phyloP scores from a whole-genome alignment of 257 asterid species.

The Knoxia roxburghii region DNA sequence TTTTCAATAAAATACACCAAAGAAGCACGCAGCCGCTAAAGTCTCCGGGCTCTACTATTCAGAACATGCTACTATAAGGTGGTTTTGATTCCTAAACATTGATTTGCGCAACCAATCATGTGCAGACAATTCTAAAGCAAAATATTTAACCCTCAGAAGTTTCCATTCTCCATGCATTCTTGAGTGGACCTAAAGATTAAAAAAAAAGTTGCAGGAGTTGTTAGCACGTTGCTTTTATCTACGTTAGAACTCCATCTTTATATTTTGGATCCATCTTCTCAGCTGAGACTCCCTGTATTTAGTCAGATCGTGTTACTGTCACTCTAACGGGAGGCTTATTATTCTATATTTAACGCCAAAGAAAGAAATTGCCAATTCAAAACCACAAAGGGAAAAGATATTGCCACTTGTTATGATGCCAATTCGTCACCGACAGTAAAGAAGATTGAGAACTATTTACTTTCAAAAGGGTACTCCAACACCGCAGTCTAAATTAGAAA shows the following conservation, averaged over 20 bases:
- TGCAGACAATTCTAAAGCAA: not conserved
- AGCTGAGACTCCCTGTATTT: not conserved
- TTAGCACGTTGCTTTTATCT: not conserved
- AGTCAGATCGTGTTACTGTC: not conserved
- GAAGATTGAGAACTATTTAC: no score
- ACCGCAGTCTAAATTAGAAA: no score
- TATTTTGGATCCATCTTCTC: slow-evolving; percentile 9
- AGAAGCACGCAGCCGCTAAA: not conserved
- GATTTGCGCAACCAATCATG: slow-evolving; percentile 4
- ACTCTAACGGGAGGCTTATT: no score
- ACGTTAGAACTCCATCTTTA: not conserved
- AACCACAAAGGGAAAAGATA: not conserved
- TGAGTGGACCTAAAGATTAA: not conserved
- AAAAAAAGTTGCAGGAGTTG: not conserved
- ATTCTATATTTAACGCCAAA: no score
- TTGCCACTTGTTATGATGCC: no score
- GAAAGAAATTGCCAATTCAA: not conserved
- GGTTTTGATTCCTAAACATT: not conserved
- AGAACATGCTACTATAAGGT: not conserved
- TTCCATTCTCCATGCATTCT: not conserved
- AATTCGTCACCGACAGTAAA: no score
- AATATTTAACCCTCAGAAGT: slow-evolving; percentile 1
- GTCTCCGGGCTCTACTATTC: not conserved
- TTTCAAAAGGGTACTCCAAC: no score
- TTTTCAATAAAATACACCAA: not conserved